A percentile compares a stretch with the other conserved stretches of the same genome.
Evolutionary conservation across 495 filamentous ascomycete species (phyloP).

Genomic region (Pyrenula aspistea): DNA sequence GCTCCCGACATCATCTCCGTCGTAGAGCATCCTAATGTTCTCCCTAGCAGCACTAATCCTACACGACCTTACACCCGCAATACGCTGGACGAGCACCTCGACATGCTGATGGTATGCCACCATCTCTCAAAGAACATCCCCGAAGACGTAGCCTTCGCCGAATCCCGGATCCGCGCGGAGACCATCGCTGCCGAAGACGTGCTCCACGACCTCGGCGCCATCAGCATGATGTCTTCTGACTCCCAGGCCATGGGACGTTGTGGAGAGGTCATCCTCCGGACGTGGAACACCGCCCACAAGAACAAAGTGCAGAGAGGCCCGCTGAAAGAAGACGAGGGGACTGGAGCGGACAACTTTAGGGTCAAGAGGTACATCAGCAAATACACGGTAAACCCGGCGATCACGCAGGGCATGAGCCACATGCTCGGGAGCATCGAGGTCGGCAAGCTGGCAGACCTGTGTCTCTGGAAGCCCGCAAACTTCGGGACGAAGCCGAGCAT

Average conservation of each 20-base stretch:
- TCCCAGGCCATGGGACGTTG: conserved; percentile 97
- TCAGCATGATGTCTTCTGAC: conserved; percentile 96
- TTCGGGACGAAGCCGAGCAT: conserved; percentile 81
- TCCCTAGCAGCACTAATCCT: conserved; percentile 87
- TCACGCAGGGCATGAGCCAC: conserved; percentile 89
- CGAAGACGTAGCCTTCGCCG: conserved; percentile 93
- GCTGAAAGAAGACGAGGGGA: conserved; percentile 66
- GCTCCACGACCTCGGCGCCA: conserved; percentile 88
- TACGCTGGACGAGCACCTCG: conserved; percentile 92
- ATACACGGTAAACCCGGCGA: conserved; percentile 93
- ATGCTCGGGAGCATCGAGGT: conserved; percentile 78
- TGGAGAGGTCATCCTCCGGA: conserved; percentile 87
- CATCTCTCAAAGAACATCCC: conserved; percentile 85
- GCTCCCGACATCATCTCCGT: conserved; percentile 95
- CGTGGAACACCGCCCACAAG: conserved; percentile 98
- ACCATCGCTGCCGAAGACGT: conserved; percentile 98
- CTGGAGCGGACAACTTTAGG: conserved; percentile 81
- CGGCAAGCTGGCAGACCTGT: conserved; percentile 85
- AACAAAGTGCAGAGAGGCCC: conserved; percentile 81
- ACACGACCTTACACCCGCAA: conserved; percentile 87
- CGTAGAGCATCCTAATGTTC: conserved; percentile 82
- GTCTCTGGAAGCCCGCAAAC: conserved; percentile 74
- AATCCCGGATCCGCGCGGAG: conserved; percentile 87
- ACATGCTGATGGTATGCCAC: conserved; percentile 99
- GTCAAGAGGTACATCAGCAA: conserved; percentile 93